phyloP scores from a whole-genome alignment of 1,284 basidiomycete species.

The Porodaedalea pini region DNA sequence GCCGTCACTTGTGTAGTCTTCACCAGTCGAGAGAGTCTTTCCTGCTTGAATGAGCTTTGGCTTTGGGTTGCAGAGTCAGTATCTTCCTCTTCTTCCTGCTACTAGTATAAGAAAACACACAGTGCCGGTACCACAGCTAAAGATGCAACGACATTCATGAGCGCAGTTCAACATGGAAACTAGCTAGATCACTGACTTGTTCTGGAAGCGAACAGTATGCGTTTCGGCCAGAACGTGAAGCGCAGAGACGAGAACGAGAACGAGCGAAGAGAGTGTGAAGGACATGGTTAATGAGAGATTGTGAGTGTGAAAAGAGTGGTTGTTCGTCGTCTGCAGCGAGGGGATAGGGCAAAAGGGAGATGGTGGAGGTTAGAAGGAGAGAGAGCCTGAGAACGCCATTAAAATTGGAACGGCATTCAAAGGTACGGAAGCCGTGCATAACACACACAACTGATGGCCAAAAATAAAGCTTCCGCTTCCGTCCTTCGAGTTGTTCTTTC shows the following conservation, averaged over 20 bases:
- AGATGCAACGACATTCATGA: not conserved
- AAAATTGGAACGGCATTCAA: not conserved
- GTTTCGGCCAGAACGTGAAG: constrained; percentile 32
- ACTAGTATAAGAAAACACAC: constrained; percentile 28
- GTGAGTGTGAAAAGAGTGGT: constrained; percentile 8
- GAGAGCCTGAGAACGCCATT: not conserved
- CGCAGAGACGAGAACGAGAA: constrained; percentile 27
- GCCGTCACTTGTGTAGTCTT: constrained; percentile 31
- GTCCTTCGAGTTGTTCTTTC: not conserved
- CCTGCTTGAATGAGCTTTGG: constrained; percentile 34
- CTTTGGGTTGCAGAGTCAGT: constrained; percentile 22
- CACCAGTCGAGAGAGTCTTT: constrained; percentile 33
- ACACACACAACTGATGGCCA: too few species aligned
- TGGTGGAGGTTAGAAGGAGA: constrained; percentile 7
- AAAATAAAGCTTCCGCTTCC: not conserved
- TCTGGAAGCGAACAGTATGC: constrained; percentile 37
- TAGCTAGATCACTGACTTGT: constrained; percentile 31
- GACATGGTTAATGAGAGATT: constrained; percentile 27
- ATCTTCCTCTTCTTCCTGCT: not conserved
- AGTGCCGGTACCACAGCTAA: constrained; percentile 36
- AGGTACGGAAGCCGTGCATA: too few species aligned
- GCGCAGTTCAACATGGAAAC: not conserved
- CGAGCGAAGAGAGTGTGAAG: constrained; percentile 29
- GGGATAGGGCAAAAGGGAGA: not conserved
- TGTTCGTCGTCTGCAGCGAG: not conserved